phyloP scores from a whole-genome alignment of 2,329 filamentous ascomycete genomes.

The Didymosphaeria variabile region DNA sequence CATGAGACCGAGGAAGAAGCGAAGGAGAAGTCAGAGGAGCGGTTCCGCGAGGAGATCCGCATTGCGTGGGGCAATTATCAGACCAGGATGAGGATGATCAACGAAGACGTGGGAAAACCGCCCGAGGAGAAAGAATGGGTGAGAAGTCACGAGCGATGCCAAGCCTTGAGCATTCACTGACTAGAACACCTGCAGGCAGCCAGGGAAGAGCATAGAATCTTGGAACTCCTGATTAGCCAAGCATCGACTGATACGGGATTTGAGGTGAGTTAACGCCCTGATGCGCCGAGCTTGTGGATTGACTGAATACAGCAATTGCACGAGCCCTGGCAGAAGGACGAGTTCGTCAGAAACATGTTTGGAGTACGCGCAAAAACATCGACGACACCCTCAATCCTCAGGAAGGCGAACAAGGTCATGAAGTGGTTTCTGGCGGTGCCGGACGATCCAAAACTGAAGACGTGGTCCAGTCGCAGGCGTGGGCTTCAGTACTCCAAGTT shows the following conservation, averaged over 20 bases:
- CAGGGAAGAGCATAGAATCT: neutral
- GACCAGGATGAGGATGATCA: slow-evolving; percentile 3
- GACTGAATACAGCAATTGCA: slow-evolving; percentile 7
- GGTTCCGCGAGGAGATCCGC: neutral
- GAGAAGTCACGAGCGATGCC: neutral
- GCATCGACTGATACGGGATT: slow-evolving; percentile 13
- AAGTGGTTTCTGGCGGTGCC: slow-evolving; percentile 17
- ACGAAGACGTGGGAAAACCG: neutral
- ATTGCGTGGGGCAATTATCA: slow-evolving; percentile 3
- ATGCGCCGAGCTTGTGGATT: neutral
- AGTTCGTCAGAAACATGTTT: neutral
- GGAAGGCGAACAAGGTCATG: slow-evolving; percentile 12
- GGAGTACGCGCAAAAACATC: neutral
- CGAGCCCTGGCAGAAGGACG: slow-evolving; percentile 2
- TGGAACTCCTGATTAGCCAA: slow-evolving; percentile 3
- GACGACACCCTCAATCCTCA: neutral
- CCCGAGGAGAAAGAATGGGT: slow-evolving; percentile 2
- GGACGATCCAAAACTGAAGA: slow-evolving; percentile 17
- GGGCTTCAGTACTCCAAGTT: neutral
- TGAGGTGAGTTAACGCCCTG: neutral
- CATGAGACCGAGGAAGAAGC: neutral
- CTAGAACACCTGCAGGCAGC: neutral
- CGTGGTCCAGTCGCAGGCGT: slow-evolving; percentile 13
- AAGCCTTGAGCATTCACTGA: neutral
- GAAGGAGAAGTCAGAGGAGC: neutral